Base-by-base conservation (phyloP, 1,284 basidiomycete species). In the Phenoliferia sp. region DNA sequence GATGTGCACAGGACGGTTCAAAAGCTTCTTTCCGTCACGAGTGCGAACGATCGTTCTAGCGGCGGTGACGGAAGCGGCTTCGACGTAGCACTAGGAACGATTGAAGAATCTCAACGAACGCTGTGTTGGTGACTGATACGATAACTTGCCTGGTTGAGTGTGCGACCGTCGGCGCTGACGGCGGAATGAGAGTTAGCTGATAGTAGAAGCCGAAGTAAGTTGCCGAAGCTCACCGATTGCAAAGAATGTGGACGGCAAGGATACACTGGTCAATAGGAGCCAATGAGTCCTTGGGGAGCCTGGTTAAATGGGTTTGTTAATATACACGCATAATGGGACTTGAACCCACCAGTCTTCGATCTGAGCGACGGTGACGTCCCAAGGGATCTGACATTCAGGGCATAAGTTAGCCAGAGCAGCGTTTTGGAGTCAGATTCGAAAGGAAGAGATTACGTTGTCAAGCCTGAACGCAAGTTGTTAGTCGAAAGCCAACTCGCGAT, bases 331-430 rank as follows among this genome's bases (percentile, higher is more conserved):
- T n/a, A n/a, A n/a, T n/a, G n/a, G n/a, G n/a, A n/a, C n/a, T n/a
- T n/a, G n/a, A n/a, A n/a, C n/a, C n/a, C n/a, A n/a, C n/a, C 70
- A 71, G 6, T 55, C 61, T 59, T 71, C 70, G 34, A 71, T 16
- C 32, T 71, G 64, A 35, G 61, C 63, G n/a, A 48, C 61, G 4
- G 70, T 65, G 33, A 69, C 36, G 26, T 64, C 62, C 70, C 70
- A 71, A 1, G 70, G 67, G 3, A 64, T 64, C 63, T 64, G 16
- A 10, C 28, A 50, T 7, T 26, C 3, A 17, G 19, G n/a, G n/a
- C n/a, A n/a, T n/a, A n/a, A n/a, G n/a, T n/a, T n/a, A n/a, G n/a
- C n/a, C n/a, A n/a, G n/a, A n/a, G n/a, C n/a, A n/a, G n/a, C n/a
- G n/a, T 4, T 12, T 10, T n/a, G 22, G 48, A 9, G 6, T 3